Percentiles rank a stretch among this genome's conserved stretches.
These are phyloP conservation scores for Lepiota subincarnata DNA, from an alignment of 768 basidiomycete species.

Conservation along the genomic window DNA sequence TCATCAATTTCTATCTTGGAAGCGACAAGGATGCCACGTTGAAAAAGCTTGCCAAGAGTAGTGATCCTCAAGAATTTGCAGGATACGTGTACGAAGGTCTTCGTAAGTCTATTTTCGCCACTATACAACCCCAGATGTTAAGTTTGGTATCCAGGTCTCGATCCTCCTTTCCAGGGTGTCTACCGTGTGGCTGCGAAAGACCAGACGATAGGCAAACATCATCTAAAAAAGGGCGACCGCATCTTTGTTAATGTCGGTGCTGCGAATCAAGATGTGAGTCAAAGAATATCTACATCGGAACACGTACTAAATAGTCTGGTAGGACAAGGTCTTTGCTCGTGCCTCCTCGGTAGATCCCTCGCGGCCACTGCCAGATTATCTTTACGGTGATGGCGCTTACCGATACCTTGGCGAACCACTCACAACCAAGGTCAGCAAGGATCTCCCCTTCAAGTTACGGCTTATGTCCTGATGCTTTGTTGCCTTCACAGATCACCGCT, in stretches of 20 bases:
- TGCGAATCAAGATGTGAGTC: slow-evolving; percentile 56
- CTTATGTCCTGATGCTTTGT: neutral
- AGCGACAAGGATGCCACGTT: slow-evolving; percentile 37
- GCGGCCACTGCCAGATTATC: slow-evolving; percentile 40
- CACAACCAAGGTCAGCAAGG: slow-evolving; percentile 43
- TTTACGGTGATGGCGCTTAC: slow-evolving; percentile 44
- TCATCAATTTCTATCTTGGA: slow-evolving; percentile 61
- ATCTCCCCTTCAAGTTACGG: neutral
- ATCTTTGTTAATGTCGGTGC: slow-evolving; percentile 60
- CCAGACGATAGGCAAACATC: slow-evolving; percentile 36
- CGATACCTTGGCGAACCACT: slow-evolving; percentile 45
- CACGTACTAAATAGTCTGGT: neutral
- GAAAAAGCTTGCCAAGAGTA: slow-evolving; percentile 28
- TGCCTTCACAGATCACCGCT: slow-evolving; percentile 40
- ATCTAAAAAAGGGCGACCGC: slow-evolving; percentile 43
- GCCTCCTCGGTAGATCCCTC: slow-evolving; percentile 40
- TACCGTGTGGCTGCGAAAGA: slow-evolving; percentile 54
- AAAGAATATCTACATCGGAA: neutral
- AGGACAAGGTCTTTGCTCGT: slow-evolving; percentile 52
- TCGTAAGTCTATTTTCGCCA: slow-evolving; percentile 40
- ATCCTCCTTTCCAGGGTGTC: slow-evolving; percentile 68
- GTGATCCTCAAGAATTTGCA: slow-evolving; percentile 37
- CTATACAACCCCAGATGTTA: neutral
- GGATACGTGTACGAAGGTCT: slow-evolving; percentile 66
- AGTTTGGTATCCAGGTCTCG: slow-evolving; percentile 46